A percentile compares a stretch with the other conserved stretches of the same genome.
phyloP scores from a whole-genome alignment of 176 grass and related monocot species.

The Phoenix dactylifera region DNA sequence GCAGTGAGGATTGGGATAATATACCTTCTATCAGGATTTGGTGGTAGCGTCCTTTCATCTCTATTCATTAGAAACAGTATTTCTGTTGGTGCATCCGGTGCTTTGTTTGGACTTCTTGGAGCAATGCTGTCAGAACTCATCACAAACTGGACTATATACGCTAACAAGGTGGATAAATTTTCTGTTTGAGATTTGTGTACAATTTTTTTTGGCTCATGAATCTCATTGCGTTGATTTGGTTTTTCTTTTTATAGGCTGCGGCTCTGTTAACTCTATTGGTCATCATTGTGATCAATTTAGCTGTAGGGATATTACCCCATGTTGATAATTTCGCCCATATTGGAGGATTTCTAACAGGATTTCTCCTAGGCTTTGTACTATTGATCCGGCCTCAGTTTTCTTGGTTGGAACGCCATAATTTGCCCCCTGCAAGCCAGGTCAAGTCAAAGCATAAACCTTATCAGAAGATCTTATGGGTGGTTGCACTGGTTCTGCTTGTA shows the following conservation, averaged over 20 bases:
- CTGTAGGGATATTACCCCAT: conserved; percentile 60
- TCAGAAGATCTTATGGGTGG: conserved; percentile 43
- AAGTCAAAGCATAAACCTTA: conserved; percentile 47
- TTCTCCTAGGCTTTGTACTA: conserved; percentile 62
- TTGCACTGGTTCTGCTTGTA: conserved; percentile 32
- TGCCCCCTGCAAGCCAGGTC: conserved; percentile 17
- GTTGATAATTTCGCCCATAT: conserved; percentile 92
- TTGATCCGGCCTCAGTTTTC: conserved; percentile 62
- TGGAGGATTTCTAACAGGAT: conserved; percentile 53
- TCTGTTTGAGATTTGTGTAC: background rate
- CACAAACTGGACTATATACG: conserved; percentile 81
- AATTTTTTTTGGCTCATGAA: background rate
- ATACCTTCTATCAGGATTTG: conserved; percentile 77
- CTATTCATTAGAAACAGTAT: conserved; percentile 68
- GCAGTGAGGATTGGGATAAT: conserved; percentile 58
- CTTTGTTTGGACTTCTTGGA: conserved; percentile 82
- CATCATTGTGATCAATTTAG: conserved; percentile 68
- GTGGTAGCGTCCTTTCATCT: conserved; percentile 69
- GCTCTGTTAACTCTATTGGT: conserved; percentile 61
- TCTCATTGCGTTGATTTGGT: background rate
- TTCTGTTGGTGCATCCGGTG: conserved; percentile 76
- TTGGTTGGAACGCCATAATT: conserved; percentile 34
- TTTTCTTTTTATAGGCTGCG: conserved; percentile 19
- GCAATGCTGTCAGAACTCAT: conserved; percentile 77
- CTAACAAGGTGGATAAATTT: conserved; percentile 39